These are phyloP conservation scores for Usnea hakonensis DNA, from an alignment of 495 filamentous ascomycete genomes.

Conservation along the genomic window DNA sequence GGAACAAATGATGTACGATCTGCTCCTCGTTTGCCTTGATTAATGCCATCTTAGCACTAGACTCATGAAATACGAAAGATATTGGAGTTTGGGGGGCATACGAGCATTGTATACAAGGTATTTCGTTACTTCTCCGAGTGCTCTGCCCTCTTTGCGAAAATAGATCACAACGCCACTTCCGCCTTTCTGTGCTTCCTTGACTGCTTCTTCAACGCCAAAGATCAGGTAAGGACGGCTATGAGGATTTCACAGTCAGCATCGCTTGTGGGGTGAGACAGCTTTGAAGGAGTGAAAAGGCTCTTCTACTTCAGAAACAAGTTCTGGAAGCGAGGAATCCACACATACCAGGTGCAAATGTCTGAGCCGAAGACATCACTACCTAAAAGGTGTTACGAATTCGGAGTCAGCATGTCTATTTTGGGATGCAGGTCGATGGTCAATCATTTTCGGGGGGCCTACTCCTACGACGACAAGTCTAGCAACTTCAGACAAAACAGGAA, in stretches of 20 bases:
- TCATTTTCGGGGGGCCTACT: background rate
- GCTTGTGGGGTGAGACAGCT: background rate
- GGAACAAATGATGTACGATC: constrained; percentile 18
- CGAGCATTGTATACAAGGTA: constrained; percentile 95
- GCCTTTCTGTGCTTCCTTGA: constrained; percentile 91
- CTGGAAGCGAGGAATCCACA: background rate
- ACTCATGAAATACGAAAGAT: background rate
- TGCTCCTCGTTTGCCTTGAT: constrained; percentile 24
- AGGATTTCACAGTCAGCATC: background rate
- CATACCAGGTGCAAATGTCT: constrained; percentile 88
- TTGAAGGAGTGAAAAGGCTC: background rate
- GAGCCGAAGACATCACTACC: constrained; percentile 95
- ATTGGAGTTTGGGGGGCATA: constrained; percentile 25
- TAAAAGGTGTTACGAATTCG: constrained; percentile 32
- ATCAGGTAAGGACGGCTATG: constrained; percentile 74
- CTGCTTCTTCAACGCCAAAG: constrained; percentile 93
- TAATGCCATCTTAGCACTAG: constrained; percentile 12
- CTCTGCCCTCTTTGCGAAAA: constrained; percentile 90
- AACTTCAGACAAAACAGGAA: background rate
- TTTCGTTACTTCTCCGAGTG: constrained; percentile 96
- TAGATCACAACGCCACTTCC: constrained; percentile 97
- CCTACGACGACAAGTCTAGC: background rate
- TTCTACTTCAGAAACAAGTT: background rate
- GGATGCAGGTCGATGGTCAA: background rate
- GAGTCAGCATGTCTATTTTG: constrained; percentile 34